Percentiles rank a stretch among this genome's conserved stretches.
These are phyloP conservation scores for Xylaria bambusicola DNA, from an alignment of 495 filamentous ascomycete species.

Conservation along the genomic window DNA sequence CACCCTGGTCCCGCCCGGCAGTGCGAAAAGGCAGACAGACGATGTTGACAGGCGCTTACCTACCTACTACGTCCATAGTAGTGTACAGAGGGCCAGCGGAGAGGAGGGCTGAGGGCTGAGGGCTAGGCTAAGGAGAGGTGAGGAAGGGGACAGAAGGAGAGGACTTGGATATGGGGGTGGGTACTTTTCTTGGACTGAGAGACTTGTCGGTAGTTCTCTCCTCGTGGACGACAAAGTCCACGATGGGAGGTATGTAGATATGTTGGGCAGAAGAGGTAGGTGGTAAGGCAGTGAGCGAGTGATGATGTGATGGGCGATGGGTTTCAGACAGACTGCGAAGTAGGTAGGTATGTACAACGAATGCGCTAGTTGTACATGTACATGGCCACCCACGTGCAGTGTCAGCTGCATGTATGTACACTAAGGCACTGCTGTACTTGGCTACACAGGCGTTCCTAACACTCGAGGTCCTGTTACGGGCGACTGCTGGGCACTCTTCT, in stretches of 20 bases:
- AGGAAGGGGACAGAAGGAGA: too few species aligned
- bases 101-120: too few species aligned
- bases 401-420: not conserved
- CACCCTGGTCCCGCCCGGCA: not conserved
- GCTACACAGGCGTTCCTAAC: too few species aligned
- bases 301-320: too few species aligned
- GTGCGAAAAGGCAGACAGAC: not conserved
- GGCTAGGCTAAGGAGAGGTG: not conserved
- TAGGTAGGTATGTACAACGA: too few species aligned
- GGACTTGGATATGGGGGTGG: too few species aligned
- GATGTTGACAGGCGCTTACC: not conserved
- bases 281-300: constrained; percentile 6
- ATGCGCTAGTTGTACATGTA: not conserved
- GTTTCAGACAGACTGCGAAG: too few species aligned
- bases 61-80: not conserved
- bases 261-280: not conserved
- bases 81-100: too few species aligned
- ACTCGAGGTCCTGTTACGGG: too few species aligned
- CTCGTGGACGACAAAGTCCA: constrained; percentile 3
- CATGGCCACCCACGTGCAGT: constrained; percentile 9
- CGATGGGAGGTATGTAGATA: not conserved
- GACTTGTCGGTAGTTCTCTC: too few species aligned
- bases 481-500: too few species aligned
- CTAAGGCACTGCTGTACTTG: not conserved
- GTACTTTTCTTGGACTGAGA: too few species aligned